phyloP scores from a whole-genome alignment of 306 rosid genomes.

The Corylus avellana region DNA sequence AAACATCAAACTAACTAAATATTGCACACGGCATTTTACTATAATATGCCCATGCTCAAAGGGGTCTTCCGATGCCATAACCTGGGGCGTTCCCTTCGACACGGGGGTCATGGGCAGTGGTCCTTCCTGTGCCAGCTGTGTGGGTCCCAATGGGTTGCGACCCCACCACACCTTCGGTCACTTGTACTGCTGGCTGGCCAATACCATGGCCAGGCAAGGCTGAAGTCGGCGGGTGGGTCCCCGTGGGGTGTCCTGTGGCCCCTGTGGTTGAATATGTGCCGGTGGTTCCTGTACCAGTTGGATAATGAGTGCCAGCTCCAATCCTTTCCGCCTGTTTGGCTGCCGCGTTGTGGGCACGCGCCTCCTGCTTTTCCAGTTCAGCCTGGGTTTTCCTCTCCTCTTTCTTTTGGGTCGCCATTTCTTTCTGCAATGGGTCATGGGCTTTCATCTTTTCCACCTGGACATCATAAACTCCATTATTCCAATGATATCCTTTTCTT shows the following conservation, averaged over 20 bases:
- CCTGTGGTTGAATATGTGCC: slow-evolving; percentile 1
- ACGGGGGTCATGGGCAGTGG: slow-evolving; percentile 23
- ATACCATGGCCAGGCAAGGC: slow-evolving; percentile 37
- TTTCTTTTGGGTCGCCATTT: slow-evolving; percentile 51
- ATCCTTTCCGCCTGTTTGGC: slow-evolving; percentile 4
- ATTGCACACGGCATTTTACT: neutral
- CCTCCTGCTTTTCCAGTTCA: slow-evolving; percentile 54
- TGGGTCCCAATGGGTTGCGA: slow-evolving; percentile 34
- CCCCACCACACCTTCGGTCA: slow-evolving; percentile 33
- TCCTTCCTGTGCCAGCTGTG: slow-evolving; percentile 30
- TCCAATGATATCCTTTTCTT: neutral
- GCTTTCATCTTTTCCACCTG: slow-evolving; percentile 57
- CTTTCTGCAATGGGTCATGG: slow-evolving; percentile 47
- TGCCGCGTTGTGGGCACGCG: slow-evolving; percentile 42
- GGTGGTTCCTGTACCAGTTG: slow-evolving; percentile 11
- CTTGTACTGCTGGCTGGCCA: slow-evolving; percentile 41
- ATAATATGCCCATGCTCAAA: too few relatives aligned
- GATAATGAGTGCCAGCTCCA: slow-evolving; percentile 10
- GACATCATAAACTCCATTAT: neutral
- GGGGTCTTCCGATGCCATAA: slow-evolving; percentile 18
- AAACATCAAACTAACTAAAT: neutral
- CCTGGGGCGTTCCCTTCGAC: slow-evolving; percentile 41
- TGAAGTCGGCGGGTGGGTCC: slow-evolving; percentile 48
- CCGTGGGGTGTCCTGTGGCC: slow-evolving; percentile 35
- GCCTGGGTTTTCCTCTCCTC: slow-evolving; percentile 44